Conservation (phyloP, 768 basidiomycete genomes). For the Scleroderma citrinum region DNA sequence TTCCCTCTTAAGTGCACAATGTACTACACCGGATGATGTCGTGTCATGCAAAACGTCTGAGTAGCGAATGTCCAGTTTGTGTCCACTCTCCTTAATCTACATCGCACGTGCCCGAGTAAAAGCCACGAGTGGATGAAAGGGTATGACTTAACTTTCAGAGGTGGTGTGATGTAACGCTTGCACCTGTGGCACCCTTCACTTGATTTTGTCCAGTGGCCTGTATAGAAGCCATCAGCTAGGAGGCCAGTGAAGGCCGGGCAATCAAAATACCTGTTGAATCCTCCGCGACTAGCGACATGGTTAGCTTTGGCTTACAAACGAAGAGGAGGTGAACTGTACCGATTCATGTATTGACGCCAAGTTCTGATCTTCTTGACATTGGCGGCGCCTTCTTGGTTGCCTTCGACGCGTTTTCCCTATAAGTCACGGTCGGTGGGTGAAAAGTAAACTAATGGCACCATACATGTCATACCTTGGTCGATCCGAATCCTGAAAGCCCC, state of each 20-base stretch:
- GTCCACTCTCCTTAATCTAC: background rate
- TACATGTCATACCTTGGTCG: constrained; percentile 64
- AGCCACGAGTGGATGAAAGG: constrained; percentile 3
- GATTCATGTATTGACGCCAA: constrained; percentile 99
- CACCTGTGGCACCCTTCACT: constrained; percentile 37
- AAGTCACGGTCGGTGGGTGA: background rate
- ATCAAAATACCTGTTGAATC: constrained; percentile 66
- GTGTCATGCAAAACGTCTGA: background rate
- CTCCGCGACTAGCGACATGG: constrained; percentile 55
- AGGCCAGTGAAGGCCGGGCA: background rate
- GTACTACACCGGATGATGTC: constrained; percentile 11
- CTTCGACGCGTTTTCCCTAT: constrained; percentile 73
- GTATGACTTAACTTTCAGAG: constrained; percentile 13
- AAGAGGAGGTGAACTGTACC: constrained; percentile 36
- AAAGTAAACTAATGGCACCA: background rate
- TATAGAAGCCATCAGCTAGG: constrained; percentile 15
- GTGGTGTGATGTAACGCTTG: background rate
- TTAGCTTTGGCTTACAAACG: constrained; percentile 5
- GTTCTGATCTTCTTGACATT: constrained; percentile 78
- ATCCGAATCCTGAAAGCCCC: constrained; percentile 84
- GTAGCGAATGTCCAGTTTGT: no score
- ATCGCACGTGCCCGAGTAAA: constrained; percentile 7
- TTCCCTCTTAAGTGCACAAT: constrained; percentile 13
- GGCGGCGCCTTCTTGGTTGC: constrained; percentile 71
- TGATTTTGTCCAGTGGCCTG: constrained; percentile 94